Percentiles rank a stretch among this genome's conserved stretches.
phyloP scores from a whole-genome alignment of 1,284 basidiomycete species.

The Rhodotorula mucilaginosa region DNA sequence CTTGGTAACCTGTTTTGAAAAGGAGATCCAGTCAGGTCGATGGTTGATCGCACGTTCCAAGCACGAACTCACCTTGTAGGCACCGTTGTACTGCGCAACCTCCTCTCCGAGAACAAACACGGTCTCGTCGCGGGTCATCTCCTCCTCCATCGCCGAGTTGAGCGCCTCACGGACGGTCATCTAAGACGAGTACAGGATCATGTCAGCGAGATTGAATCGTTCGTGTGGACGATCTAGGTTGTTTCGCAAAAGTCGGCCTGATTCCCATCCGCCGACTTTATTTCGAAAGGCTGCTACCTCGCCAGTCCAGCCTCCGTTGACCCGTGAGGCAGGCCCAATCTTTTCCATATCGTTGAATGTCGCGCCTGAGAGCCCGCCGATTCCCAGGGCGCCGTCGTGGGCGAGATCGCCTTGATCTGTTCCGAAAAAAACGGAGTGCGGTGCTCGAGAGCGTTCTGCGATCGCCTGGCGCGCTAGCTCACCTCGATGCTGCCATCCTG shows the following conservation, averaged over 20 bases:
- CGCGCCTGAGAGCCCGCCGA: not conserved
- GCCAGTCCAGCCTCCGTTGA: not conserved
- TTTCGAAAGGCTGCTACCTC: not conserved
- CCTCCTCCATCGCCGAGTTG: slow-evolving; percentile 98
- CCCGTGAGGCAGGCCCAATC: too few relatives aligned
- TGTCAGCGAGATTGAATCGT: not conserved
- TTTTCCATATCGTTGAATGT: too few relatives aligned
- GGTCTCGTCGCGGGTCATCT: slow-evolving; percentile 93
- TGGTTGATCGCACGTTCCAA: too few relatives aligned
- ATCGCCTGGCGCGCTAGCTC: not conserved
- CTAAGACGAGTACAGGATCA: slow-evolving; percentile 51
- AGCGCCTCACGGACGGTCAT: slow-evolving; percentile 99
- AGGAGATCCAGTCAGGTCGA: accelerated
- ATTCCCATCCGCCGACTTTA: not conserved
- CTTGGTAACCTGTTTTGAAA: slow-evolving; percentile 67
- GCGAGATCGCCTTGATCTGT: slow-evolving; percentile 2
- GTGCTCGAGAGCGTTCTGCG: not conserved
- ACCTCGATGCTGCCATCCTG: slow-evolving; percentile 35
- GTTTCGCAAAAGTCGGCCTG: not conserved
- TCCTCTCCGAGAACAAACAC: slow-evolving; percentile 98
- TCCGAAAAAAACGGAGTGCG: too few relatives aligned
- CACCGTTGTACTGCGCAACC: slow-evolving; percentile 98
- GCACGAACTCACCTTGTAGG: slow-evolving; percentile 81
- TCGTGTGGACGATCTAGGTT: not conserved
- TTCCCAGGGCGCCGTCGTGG: not conserved